A percentile compares a stretch with the other conserved stretches of the same genome.
These are phyloP conservation scores for Boletus sp. DNA, from an alignment of 768 basidiomycete genomes.

Conservation along the genomic window DNA sequence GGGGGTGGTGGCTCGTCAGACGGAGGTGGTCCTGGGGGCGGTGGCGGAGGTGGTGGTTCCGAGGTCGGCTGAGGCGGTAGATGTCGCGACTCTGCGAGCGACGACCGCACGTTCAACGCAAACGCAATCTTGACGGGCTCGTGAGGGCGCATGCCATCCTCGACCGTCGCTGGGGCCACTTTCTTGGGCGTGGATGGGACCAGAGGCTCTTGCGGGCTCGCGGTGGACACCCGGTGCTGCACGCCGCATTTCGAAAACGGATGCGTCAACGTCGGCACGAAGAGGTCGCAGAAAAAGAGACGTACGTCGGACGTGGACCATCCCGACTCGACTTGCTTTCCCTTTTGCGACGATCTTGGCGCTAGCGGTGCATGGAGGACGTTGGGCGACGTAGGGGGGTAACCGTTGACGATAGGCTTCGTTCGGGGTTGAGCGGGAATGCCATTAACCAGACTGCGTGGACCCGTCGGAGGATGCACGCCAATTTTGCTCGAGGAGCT, in stretches of 20 bases:
- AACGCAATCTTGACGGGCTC: slow-evolving; percentile 34
- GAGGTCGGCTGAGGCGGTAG: slow-evolving; percentile 39
- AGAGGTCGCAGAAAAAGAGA: slow-evolving; percentile 7
- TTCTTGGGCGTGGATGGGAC: slow-evolving; percentile 16
- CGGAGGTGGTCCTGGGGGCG: slow-evolving; percentile 31
- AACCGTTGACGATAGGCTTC: slow-evolving; percentile 48
- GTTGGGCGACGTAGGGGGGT: slow-evolving; percentile 29
- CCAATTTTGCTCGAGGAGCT: slow-evolving; percentile 43
- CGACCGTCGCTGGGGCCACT: slow-evolving; percentile 20
- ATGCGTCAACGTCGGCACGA: neutral
- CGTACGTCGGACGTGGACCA: slow-evolving; percentile 37
- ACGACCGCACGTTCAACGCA: slow-evolving; percentile 31
- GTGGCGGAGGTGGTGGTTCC: slow-evolving; percentile 37
- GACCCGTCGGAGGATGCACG: slow-evolving; percentile 61
- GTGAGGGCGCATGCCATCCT: slow-evolving; percentile 32
- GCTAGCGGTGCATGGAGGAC: slow-evolving; percentile 30
- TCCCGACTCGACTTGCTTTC: slow-evolving; percentile 41
- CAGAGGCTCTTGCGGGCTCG: slow-evolving; percentile 15
- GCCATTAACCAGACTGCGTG: slow-evolving; percentile 55
- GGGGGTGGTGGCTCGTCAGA: slow-evolving; percentile 29
- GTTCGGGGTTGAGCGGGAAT: slow-evolving; percentile 28
- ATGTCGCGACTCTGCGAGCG: slow-evolving; percentile 24
- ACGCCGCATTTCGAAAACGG: slow-evolving; percentile 9
- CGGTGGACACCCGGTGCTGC: slow-evolving; percentile 15
- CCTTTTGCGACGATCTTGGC: slow-evolving; percentile 38